Evolutionary conservation across 106 monocot genomes (phyloP), one percentile per base, ranked within the genome.

Genomic region (Posidonia australis): DNA sequence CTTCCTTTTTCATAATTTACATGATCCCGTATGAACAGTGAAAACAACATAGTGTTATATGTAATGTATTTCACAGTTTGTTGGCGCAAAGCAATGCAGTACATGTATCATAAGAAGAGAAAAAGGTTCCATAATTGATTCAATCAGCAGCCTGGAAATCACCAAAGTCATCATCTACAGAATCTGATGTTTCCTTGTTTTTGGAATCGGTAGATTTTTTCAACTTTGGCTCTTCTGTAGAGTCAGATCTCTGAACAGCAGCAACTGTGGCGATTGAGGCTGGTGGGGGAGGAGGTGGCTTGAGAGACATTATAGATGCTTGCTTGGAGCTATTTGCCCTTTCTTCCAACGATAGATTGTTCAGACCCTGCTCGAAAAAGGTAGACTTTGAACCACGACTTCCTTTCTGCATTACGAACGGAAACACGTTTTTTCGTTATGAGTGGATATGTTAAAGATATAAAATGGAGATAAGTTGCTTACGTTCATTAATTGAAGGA

Each of bases 401-500:
- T 72, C 74, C 84, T 73, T 84, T 98, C 96, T 96, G 80, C 65
- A 46, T 64, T 44, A 48, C 24, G 46, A 26, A 64, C n/a, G 1
- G 19, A 41, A 48, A 64, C 5, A 64, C 30, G 3, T 21, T 55
- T 64, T 24, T 26, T 44, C 11, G 47, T 26, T 10, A 64, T 44
- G 48, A 64, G 5, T 14, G 2, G 5, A 6, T 5, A 26, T 26
- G 5, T 25, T 64, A 27, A 18, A 64, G 13, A 16, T 28, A 46
- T 16, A 45, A 5, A 18, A 31, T 19, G 45, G 13, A 52, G 17
- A 30, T 66, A 5, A 51, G 25, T 13, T 32, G 9, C 78, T 86
- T 84, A 98, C 90, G 77, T 85, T 87, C 66, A 87, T 98, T 51
- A 98, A 59, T 29, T 90, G 84, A 20, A 98, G 90, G 51, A 98